Conservation (phyloP, 345 rosid genomes). For the Salix purpurea region DNA sequence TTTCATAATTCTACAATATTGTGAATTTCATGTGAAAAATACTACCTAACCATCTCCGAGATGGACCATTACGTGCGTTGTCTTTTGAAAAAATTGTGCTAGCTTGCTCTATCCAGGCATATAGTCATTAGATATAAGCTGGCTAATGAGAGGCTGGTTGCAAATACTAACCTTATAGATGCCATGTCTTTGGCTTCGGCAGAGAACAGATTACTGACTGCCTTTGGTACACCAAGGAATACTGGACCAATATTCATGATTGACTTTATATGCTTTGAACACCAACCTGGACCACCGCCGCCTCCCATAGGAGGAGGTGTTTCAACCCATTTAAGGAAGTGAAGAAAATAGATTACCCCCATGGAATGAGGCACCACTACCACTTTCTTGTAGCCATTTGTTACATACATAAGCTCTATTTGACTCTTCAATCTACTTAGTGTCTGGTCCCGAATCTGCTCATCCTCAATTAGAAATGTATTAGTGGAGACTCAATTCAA, state of each 20-base stretch:
- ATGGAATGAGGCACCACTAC: conserved; percentile 82
- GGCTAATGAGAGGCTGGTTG: background rate
- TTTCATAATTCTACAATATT: no score
- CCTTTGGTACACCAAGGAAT: conserved; percentile 68
- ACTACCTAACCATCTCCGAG: no score
- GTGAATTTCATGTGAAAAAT: background rate
- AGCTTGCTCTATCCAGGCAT: no score
- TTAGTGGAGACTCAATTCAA: conserved; percentile 20
- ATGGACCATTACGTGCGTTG: background rate
- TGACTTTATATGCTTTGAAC: conserved; percentile 62
- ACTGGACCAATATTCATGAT: conserved; percentile 63
- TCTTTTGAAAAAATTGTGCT: background rate
- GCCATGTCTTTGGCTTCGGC: conserved; percentile 59
- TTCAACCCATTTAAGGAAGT: conserved; percentile 86
- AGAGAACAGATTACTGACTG: conserved; percentile 51
- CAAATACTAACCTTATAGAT: conserved; percentile 39
- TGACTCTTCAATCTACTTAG: conserved; percentile 74
- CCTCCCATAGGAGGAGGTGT: conserved; percentile 57
- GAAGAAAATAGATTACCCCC: conserved; percentile 73
- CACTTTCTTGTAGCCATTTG: conserved; percentile 59
- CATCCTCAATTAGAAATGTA: conserved; percentile 15
- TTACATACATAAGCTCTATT: conserved; percentile 60
- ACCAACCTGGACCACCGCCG: conserved; percentile 62
- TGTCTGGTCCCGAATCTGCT: conserved; percentile 64
- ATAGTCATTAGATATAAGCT: background rate